Evolutionary conservation across 75 land plant species (phyloP), one percentile per base, ranked within the genome.

Genomic region (Sequoiadendron giganteum): DNA sequence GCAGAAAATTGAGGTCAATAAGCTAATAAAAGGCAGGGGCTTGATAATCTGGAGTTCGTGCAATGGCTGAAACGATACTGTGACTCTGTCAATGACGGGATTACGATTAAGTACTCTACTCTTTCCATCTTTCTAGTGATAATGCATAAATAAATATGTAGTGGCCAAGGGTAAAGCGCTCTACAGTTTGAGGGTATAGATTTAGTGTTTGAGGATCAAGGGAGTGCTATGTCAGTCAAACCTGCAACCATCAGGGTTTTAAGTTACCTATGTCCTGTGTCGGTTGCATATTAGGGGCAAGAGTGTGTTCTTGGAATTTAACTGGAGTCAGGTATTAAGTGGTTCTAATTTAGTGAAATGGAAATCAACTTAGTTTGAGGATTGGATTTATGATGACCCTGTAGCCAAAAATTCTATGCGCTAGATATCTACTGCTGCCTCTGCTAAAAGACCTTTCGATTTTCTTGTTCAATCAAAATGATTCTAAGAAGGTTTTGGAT

Each of bases 61-160:
- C 98, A 96, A 85, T 96, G 98, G 98, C 90, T 96, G 93, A 96
- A 96, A 87, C 89, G 93, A 79, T 96, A 95, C 79, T 96, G 95
- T 55, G 98, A 96, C 85, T 91, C 96, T 7, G 89, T 93, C 36
- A 95, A 93, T 78, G 95, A 94, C 39, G 96, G 93, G 13, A 6
- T 40, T 40, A 11, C 72, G n/a, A 81, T 86, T 72, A 91, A 83
- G 95, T 95, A 90, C n/a, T 25, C n/a, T 28, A 30, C n/a, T 86
- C 25, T 86, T 86, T 9, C 76, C 38, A 34, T 75, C 34, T 34
- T 32, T 75, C 15, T 25, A 32, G 13, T 75, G 34, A 30, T 75
- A 75, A 75, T 25, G 70, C 77, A 10, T 34, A n/a, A 11, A 82
- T 82, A n/a, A 30, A 82, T 82, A 65, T 28, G 28, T 25, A 21